Base-by-base conservation (phyloP, 169 alveolate genomes). In the Cryptosporidium viatorum region DNA sequence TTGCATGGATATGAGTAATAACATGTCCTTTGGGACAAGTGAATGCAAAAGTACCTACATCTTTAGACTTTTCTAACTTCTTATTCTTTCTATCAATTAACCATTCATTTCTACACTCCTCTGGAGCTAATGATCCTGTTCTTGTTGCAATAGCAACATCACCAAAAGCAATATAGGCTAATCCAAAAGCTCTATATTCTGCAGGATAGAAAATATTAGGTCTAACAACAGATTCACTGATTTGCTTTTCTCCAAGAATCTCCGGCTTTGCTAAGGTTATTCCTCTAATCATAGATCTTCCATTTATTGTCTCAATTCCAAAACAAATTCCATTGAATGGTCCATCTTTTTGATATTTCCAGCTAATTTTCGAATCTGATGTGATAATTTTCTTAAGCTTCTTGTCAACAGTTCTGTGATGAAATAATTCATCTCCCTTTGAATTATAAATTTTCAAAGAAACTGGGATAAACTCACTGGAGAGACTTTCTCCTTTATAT, bases 261-360 rank as follows among this genome's bases (percentile, higher is more conserved):
- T 65, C 71, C 7, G 71, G 71, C 33, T 65, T 65, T 37, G 67
- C 89, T 21, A 80, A 60, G 2, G 75, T n/a, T 5, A 80, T 80
- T 14, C 89, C 89, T 48, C 65, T 35, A 59, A 80, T 31, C 14
- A 29, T 14, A 12, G 59, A 45, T 14, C 43, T 65, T 8, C 39
- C 18, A 6, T 55, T 80, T 4, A 29, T 8, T 31, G 86, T 74
- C 26, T 80, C 80, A 59, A 80, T 8, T 37, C 68, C 89, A 26
- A 80, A 80, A 80, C 89, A 80, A 23, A 80, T 62, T 14, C 89
- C 89, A 35, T 80, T 16, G 70, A 80, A 80, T 26, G 73, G 26
- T 29, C 75, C 89, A 45, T 80, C 62, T 29, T 37, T 65, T 0
- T 23, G 7, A 31, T 62, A 62, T 8, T 29, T 62, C 89, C 89